phyloP scores from a whole-genome alignment of 2,329 filamentous ascomycete genomes.

The Venturia aucupariae region DNA sequence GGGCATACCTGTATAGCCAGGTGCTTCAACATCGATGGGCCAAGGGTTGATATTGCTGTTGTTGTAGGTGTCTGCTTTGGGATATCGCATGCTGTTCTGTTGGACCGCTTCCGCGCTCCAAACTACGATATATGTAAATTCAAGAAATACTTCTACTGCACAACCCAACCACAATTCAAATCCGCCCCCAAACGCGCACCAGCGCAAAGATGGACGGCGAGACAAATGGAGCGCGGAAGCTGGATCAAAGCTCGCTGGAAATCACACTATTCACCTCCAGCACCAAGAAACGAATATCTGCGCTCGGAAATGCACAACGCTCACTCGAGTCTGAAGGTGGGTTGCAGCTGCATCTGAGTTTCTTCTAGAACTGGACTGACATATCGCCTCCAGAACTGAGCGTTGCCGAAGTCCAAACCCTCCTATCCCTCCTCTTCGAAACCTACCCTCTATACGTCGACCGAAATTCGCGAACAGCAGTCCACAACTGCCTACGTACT shows the following conservation, averaged over 20 bases:
- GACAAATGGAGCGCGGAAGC: slow-evolving; percentile 6
- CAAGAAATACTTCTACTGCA: neutral
- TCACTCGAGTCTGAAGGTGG: slow-evolving; percentile 34
- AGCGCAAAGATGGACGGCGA: slow-evolving; percentile 6
- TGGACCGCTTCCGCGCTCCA: neutral
- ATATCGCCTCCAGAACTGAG: slow-evolving; percentile 28
- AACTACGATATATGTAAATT: neutral
- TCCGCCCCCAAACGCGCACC: neutral
- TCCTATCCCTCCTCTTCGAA: slow-evolving; percentile 70
- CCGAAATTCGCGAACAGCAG: slow-evolving; percentile 70
- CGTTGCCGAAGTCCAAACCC: slow-evolving; percentile 35
- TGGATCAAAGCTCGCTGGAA: slow-evolving; percentile 9
- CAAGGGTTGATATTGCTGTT: neutral
- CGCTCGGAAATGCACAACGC: slow-evolving; percentile 36
- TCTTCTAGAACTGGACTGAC: slow-evolving; percentile 3
- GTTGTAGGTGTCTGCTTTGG: neutral
- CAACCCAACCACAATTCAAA: neutral
- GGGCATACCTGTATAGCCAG: slow-evolving; percentile 6
- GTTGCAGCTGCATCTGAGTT: neutral
- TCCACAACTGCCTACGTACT: slow-evolving; percentile 67
- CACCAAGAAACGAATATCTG: slow-evolving; percentile 37
- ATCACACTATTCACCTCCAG: slow-evolving; percentile 34
- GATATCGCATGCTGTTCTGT: neutral
- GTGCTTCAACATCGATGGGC: slow-evolving; percentile 2
- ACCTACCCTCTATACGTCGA: slow-evolving; percentile 86